A percentile compares a stretch with the other conserved stretches of the same genome.
phyloP scores from a whole-genome alignment of 2,329 filamentous ascomycete genomes.

The Ascochyta fabae region DNA sequence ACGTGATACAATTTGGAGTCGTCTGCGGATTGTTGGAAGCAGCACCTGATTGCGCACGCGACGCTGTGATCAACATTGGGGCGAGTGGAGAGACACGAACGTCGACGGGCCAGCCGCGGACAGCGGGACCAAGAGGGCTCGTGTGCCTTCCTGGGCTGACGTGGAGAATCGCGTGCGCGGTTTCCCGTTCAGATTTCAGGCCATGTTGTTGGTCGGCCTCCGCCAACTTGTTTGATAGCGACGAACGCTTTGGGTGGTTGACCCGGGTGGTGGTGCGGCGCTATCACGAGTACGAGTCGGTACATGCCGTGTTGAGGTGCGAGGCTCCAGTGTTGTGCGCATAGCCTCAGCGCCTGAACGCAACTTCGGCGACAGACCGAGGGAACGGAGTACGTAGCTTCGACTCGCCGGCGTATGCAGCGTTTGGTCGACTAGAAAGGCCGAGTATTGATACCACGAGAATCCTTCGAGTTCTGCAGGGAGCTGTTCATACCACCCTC shows the following conservation, averaged over 20 bases:
- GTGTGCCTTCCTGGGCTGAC: slow-evolving; percentile 28
- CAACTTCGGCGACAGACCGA: slow-evolving; percentile 11
- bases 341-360: slow-evolving; percentile 9
- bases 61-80: slow-evolving; percentile 23
- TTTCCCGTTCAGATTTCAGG: slow-evolving; percentile 9
- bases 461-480: background rate
- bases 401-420: slow-evolving; percentile 6
- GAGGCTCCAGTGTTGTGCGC: slow-evolving; percentile 14
- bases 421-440: slow-evolving; percentile 5
- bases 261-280: slow-evolving; percentile 13
- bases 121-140: slow-evolving; percentile 26
- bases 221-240: slow-evolving; percentile 15
- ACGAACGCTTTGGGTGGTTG: slow-evolving; percentile 12
- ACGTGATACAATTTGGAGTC: slow-evolving; percentile 40
- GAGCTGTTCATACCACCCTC: background rate
- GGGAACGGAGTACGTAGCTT: background rate
- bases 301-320: slow-evolving; percentile 17
- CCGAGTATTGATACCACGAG: slow-evolving; percentile 1
- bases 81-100: slow-evolving; percentile 23
- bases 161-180: slow-evolving; percentile 26
- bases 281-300: slow-evolving; percentile 10
- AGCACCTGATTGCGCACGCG: slow-evolving; percentile 5
- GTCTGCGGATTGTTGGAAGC: slow-evolving; percentile 25
- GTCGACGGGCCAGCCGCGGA: slow-evolving; percentile 20
- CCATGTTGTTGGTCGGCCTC: slow-evolving; percentile 17